Evolutionary conservation across 179 eudicot species (phyloP), one percentile per base, ranked within the genome.

Genomic region (Amaranthus tricolor): DNA sequence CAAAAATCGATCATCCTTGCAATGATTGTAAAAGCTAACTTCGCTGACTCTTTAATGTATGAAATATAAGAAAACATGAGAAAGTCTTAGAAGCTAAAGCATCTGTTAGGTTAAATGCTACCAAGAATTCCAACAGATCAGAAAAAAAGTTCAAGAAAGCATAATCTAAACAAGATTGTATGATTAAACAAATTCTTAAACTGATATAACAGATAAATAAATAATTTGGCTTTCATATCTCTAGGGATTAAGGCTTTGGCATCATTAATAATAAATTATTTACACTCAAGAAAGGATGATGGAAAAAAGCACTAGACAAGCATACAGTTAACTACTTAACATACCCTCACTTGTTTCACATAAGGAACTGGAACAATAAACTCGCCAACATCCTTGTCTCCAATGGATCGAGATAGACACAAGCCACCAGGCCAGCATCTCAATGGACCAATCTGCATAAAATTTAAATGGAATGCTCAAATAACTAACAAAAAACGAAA

Each of bases 391-490:
- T 94, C 98, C 88, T 90, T 84, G 84, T 94, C 98, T 74, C 98
- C 98, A 69, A 94, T 87, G 24, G 98, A 94, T 53, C 98, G 89
- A 12, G 98, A 92, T 58, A 94, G 91, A 78, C 98, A 94, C 84
- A 94, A 83, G 59, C 98, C 98, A 84, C 98, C 98, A 55, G 98
- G 98, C 98, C 98, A 94, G 90, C 98, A 94, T 90, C 98, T 89
- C 81, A 94, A 75, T 47, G 98, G 98, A 71, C 98, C 98, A 88
- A 94, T 85, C 98, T 94, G 83, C 76, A 84, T n/a, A 61, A 0
- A n/a, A 47, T 45, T 31, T 21, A 12, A 47, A 67, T 56, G 15
- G 12, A 3, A 12, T 13, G n/a, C 24, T 51, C 44, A n/a, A 10
- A 20, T 66, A 52, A 66, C 19, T 59, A 68, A 74, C 20, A 16